A percentile compares a stretch with the other conserved stretches of the same genome.
phyloP scores from a whole-genome alignment of 805 yeast species.

The Candida parachauliodes region DNA sequence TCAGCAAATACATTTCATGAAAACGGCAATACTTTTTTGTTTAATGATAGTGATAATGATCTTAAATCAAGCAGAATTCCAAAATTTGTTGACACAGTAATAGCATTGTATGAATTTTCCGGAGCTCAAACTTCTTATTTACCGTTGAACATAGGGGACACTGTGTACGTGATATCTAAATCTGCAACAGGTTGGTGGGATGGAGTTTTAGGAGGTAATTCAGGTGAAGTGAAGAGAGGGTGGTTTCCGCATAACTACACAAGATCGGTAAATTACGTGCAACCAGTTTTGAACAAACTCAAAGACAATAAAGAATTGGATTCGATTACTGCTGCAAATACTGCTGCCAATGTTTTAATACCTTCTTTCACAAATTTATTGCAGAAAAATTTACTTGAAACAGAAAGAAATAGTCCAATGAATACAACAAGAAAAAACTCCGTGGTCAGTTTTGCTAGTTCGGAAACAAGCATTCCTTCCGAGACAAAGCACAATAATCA shows the following conservation, averaged over 20 bases:
- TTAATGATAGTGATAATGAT: conserved; percentile 20
- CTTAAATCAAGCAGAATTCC: conserved; percentile 19
- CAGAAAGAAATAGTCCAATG: conserved; percentile 28
- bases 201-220: conserved; percentile 46
- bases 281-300: conserved; percentile 36
- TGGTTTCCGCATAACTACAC: conserved; percentile 80
- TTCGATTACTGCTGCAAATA: conserved; percentile 43
- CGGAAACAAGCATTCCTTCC: conserved; percentile 31
- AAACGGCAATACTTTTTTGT: neutral
- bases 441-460: conserved; percentile 47
- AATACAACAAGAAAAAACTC: conserved; percentile 44
- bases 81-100: conserved; percentile 53
- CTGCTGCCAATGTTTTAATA: conserved; percentile 43
- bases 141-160: conserved; percentile 59
- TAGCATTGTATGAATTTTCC: conserved; percentile 53
- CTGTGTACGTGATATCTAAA: conserved; percentile 64
- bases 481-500: conserved; percentile 14
- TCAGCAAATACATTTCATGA: neutral
- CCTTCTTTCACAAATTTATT: conserved; percentile 37
- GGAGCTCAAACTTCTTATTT: conserved; percentile 51
- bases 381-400: conserved; percentile 34
- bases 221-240: conserved; percentile 55
- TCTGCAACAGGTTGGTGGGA: conserved; percentile 84
- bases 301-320: conserved; percentile 39
- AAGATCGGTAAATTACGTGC: conserved; percentile 42